phyloP scores from a whole-genome alignment of 768 basidiomycete species.

The Cantharellus anzutake region DNA sequence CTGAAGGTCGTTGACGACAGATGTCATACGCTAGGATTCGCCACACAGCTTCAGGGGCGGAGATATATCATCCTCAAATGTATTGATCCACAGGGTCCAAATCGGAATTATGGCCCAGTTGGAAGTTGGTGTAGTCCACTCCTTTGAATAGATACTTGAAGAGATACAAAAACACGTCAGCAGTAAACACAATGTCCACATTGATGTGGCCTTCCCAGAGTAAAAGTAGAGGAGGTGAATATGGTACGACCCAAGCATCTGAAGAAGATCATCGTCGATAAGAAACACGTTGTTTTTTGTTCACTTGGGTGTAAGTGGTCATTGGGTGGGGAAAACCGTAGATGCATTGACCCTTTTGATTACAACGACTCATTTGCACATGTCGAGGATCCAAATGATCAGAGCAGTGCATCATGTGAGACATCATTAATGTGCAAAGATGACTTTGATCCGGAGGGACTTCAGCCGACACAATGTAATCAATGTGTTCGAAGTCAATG shows the following conservation, averaged over 20 bases:
- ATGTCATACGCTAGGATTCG: too few relatives aligned
- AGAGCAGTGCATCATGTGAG: neutral
- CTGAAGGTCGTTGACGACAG: too few relatives aligned
- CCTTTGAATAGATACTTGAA: slow-evolving; percentile 12
- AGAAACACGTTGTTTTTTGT: slow-evolving; percentile 13
- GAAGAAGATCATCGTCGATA: neutral
- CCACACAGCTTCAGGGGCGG: too few relatives aligned
- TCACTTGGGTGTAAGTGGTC: slow-evolving; percentile 13
- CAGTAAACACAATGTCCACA: slow-evolving; percentile 1
- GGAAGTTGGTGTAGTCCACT: neutral
- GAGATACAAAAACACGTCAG: slow-evolving; percentile 5
- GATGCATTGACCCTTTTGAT: neutral
- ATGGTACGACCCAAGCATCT: slow-evolving; percentile 2
- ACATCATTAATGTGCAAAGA: neutral
- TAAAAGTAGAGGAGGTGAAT: slow-evolving; percentile 3
- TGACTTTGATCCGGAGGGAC: slow-evolving; percentile 14
- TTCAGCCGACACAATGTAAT: slow-evolving; percentile 19
- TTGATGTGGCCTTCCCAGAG: slow-evolving; percentile 8
- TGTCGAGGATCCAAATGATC: neutral
- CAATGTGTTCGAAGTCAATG: slow-evolving; percentile 14
- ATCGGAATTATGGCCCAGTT: neutral
- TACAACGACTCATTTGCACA: neutral
- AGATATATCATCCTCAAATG: slow-evolving; percentile 6
- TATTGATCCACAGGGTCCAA: slow-evolving; percentile 5
- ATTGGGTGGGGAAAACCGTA: slow-evolving; percentile 10